Evolutionary conservation across 345 rosid genomes (phyloP).

Genomic region (Populus simonii): DNA sequence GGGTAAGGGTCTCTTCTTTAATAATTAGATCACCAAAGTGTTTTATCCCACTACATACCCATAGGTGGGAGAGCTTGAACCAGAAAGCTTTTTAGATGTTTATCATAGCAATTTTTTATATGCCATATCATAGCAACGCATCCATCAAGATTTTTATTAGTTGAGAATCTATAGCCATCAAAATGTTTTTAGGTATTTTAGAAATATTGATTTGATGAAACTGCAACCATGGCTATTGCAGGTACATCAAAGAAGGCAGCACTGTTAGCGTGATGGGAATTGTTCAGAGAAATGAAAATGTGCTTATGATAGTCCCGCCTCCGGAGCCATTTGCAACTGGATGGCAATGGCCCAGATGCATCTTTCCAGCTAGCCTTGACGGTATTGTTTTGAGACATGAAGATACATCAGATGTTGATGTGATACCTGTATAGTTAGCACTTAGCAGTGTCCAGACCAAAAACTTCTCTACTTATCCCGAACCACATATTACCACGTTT

Average conservation of each 20-base stretch:
- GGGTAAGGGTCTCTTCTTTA: conserved; percentile 46
- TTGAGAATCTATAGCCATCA: neutral
- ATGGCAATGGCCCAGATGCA: conserved; percentile 77
- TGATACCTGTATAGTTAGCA: conserved; percentile 65
- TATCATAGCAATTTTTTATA: neutral
- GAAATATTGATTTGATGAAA: neutral
- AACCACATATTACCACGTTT: too few species aligned
- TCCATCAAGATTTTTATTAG: neutral
- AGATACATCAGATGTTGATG: conserved; percentile 77
- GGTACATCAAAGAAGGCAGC: conserved; percentile 97
- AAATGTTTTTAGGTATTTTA: neutral
- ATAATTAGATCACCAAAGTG: too few species aligned
- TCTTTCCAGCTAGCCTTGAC: conserved; percentile 76
- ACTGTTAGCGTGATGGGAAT: conserved; percentile 96
- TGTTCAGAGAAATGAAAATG: conserved; percentile 89
- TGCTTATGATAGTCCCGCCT: conserved; percentile 85
- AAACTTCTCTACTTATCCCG: neutral
- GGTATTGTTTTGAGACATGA: conserved; percentile 89
- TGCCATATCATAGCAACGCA: neutral
- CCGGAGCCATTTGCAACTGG: conserved; percentile 75
- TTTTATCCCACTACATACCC: neutral
- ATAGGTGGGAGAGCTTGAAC: neutral
- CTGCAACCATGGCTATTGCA: conserved; percentile 16
- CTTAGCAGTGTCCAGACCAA: neutral
- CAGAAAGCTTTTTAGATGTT: neutral